Evolutionary conservation across 164 flowering plant genomes (phyloP), one percentile per base, ranked within the genome.

Genomic region (Berberis vulgaris): DNA sequence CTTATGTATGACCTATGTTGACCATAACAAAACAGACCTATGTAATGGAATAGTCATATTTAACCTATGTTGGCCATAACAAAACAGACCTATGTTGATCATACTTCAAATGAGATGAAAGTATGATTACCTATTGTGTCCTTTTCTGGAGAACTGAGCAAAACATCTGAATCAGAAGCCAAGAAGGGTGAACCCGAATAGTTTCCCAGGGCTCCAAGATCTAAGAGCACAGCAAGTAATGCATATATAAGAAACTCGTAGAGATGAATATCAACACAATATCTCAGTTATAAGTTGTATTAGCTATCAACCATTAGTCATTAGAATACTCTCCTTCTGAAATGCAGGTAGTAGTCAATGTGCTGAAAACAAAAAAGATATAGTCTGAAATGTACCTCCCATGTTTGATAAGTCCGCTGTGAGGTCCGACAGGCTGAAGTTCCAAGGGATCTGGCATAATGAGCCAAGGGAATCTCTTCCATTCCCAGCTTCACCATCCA

Each of bases 131-230:
- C 95, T 77, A 84, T 79, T 72, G 86, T 89, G 46, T 91, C 96
- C 26, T 76, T 87, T 60, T 91, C 96, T 8, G 99, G 93, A 70
- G 96, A 89, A 76, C 89, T 88, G 12, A 94, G 86, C 65, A 91
- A 75, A 68, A 89, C 77, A 68, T 94, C 96, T 8, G 96, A 89
- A 74, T 89, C 96, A 13, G 97, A 94, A 59, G 82, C 89, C 71
- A 91, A 76, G 68, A 94, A 91, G 4, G 97, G 99, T 39, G 99
- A 89, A 64, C 93, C 91, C 12, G 89, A 83, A 71, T 86, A 94
- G 76, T 89, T 85, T 67, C 87, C 97, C 6, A 91, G 75, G 44
- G 81, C 83, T 69, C 96, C 96, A 60, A 94, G 83, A 81, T 91
- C 99, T 94, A 91, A 54, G 52, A 54, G 54, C n/a, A 26, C 26